Base-by-base conservation (phyloP, 2,329 filamentous ascomycete genomes). In the Fusarium mangiferae region DNA sequence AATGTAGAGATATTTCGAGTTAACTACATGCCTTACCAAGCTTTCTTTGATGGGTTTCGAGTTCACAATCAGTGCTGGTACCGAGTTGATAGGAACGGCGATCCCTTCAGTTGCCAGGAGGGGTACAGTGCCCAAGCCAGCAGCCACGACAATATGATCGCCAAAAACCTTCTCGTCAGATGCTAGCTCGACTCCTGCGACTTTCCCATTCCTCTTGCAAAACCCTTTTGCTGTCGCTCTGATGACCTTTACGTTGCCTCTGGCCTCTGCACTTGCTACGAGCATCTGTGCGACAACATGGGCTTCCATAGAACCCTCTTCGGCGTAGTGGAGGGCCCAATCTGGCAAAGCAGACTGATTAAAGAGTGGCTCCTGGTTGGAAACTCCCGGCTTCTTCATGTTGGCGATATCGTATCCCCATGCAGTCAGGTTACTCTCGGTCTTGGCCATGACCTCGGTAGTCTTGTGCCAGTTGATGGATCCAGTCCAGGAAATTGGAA, bases 391-490 rank as follows among this genome's bases (percentile, higher is more conserved):
- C 3, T 33, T 39, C 8, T 38, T 24, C 24, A 74, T 24, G 1
- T 35, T 24, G 26, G 20, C 26, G 10, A 69, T 26, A 6, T 45
- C 15, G 22, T 74, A 74, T 2, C 68, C 72, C 72, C 68, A 75
- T 12, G 17, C 22, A 8, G 9, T 45, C 17, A 74, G 55, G 18
- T 28, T 56, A 17, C 56, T 33, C 14, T 60, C 41, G 39, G 42
- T 65, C 13, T 51, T 11, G 1, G 35, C 42, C 20, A 74, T 33
- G 18, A 38, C 39, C 13, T 66, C 45, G 7, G 30, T 12, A 1
- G 64, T 44, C 10, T 72, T 65, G 14, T 74, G 68, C 68, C 71
- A 74, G 36, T 74, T 74, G 2, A 72, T 14, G 6, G 72, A 74
- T 6, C 72, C 72, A n/a, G n/a, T 59, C 72, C 72, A 74, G 8